phyloP scores from a whole-genome alignment of 495 filamentous ascomycete species.

The Trichoderma asperelloides region DNA sequence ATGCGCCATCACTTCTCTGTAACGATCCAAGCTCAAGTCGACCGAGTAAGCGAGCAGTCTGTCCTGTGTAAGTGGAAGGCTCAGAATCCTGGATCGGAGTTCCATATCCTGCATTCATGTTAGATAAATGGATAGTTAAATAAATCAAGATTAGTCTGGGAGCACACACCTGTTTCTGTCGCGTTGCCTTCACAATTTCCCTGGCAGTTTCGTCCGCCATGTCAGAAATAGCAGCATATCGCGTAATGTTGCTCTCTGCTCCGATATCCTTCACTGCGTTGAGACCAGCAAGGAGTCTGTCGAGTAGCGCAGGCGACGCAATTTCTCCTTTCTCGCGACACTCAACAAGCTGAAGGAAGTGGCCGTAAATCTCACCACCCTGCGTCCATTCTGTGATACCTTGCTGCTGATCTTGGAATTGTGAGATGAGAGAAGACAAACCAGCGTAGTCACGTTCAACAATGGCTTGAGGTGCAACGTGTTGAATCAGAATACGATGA shows the following conservation, averaged over 20 bases:
- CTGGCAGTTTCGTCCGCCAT: conserved; percentile 61
- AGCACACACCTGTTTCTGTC: conserved; percentile 7
- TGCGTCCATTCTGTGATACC: conserved; percentile 50
- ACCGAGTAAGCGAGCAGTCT: conserved; percentile 10
- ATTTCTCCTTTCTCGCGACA: conserved; percentile 23
- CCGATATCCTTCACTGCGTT: conserved; percentile 48
- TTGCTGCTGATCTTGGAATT: conserved; percentile 48
- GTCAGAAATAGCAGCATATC: conserved; percentile 54
- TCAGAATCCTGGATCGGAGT: conserved; percentile 7
- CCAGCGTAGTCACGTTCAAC: conserved; percentile 63
- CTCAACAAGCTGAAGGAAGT: conserved; percentile 57
- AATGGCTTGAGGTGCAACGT: conserved; percentile 65
- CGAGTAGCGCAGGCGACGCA: conserved; percentile 36
- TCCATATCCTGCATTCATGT: conserved; percentile 9
- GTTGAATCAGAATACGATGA: conserved; percentile 62
- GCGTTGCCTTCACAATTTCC: conserved; percentile 15
- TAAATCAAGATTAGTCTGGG: neutral
- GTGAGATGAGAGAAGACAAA: conserved; percentile 52
- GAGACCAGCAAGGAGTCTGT: conserved; percentile 50
- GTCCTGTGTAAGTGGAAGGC: conserved; percentile 9
- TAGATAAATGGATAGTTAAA: neutral
- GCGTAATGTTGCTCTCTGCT: conserved; percentile 33
- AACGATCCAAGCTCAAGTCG: conserved; percentile 9
- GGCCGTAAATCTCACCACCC: conserved; percentile 73
- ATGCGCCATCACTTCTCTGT: conserved; percentile 10